phyloP scores from a whole-genome alignment of 2,329 filamentous ascomycete species.

The Neocucurbitaria cava region DNA sequence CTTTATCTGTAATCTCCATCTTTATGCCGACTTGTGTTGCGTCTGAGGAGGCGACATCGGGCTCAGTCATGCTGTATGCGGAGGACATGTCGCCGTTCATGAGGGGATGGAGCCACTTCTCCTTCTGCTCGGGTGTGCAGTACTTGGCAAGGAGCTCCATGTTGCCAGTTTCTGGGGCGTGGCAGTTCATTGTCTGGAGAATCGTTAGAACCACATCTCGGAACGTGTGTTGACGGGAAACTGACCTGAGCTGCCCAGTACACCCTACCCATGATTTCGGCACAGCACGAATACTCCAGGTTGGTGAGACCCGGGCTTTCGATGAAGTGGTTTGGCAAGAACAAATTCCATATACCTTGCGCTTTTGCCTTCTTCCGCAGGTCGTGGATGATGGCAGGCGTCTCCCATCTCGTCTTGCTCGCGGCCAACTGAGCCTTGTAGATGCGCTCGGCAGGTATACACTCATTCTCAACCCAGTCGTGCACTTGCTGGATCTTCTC shows the following conservation, averaged over 20 bases:
- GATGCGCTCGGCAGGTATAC: constrained; percentile 53
- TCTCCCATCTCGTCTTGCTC: constrained; percentile 45
- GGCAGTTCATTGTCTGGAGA: constrained; percentile 53
- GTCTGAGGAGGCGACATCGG: constrained; percentile 59
- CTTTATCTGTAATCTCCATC: constrained; percentile 47
- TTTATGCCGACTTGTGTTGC: constrained; percentile 56
- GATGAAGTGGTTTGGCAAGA: constrained; percentile 51
- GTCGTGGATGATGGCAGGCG: constrained; percentile 52
- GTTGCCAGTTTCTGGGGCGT: constrained; percentile 60
- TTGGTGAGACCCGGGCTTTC: constrained; percentile 56
- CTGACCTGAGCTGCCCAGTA: constrained; percentile 55
- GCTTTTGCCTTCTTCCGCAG: constrained; percentile 52
- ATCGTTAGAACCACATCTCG: neutral
- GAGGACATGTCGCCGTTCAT: constrained; percentile 58
- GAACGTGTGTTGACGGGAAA: neutral
- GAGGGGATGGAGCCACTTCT: constrained; percentile 58
- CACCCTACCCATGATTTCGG: constrained; percentile 56
- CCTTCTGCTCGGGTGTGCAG: constrained; percentile 58
- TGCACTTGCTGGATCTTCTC: constrained; percentile 53
- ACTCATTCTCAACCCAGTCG: constrained; percentile 55
- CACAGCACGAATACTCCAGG: constrained; percentile 55
- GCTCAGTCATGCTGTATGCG: constrained; percentile 61
- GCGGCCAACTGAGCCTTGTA: constrained; percentile 50
- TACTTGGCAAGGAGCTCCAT: constrained; percentile 62
- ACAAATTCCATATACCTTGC: constrained; percentile 50